Conservation (phyloP, 2,329 filamentous ascomycete species). For the Fonsecaea nubica region DNA sequence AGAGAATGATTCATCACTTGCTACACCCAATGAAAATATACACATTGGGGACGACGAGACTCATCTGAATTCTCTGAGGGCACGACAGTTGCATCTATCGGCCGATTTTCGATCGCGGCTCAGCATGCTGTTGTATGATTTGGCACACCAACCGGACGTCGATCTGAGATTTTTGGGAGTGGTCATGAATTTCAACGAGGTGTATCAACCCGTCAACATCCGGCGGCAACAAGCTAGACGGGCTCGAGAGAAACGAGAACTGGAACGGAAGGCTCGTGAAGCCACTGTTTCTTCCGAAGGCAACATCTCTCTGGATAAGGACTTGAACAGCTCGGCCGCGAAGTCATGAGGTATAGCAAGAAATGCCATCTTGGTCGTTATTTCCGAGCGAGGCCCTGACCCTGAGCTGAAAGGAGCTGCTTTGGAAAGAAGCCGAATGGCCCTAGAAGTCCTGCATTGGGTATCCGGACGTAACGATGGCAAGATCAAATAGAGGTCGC, state of each 20-base stretch:
- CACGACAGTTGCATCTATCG: slow-evolving; percentile 74
- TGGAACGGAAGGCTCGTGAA: slow-evolving; percentile 33
- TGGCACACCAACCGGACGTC: slow-evolving; percentile 90
- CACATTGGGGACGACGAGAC: slow-evolving; percentile 55
- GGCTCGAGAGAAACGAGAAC: slow-evolving; percentile 38
- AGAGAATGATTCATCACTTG: slow-evolving; percentile 34
- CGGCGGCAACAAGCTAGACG: slow-evolving; percentile 54
- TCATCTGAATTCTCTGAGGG: slow-evolving; percentile 76
- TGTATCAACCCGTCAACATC: slow-evolving; percentile 79
- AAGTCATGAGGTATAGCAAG: slow-evolving; percentile 36
- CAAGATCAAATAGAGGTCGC: not conserved
- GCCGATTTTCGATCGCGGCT: slow-evolving; percentile 78
- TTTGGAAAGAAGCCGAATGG: not conserved
- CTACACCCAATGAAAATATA: slow-evolving; percentile 20
- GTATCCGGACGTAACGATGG: not conserved
- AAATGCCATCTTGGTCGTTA: not conserved
- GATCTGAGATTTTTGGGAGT: slow-evolving; percentile 96
- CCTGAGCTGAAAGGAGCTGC: not conserved
- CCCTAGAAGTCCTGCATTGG: not conserved
- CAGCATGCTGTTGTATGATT: slow-evolving; percentile 82
- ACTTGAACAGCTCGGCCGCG: slow-evolving; percentile 30
- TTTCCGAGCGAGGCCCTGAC: not conserved
- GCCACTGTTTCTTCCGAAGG: slow-evolving; percentile 28
- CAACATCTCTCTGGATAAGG: slow-evolving; percentile 32
- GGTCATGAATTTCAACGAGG: slow-evolving; percentile 99